phyloP scores from a whole-genome alignment of 345 rosid genomes.

The Brassica cretica region DNA sequence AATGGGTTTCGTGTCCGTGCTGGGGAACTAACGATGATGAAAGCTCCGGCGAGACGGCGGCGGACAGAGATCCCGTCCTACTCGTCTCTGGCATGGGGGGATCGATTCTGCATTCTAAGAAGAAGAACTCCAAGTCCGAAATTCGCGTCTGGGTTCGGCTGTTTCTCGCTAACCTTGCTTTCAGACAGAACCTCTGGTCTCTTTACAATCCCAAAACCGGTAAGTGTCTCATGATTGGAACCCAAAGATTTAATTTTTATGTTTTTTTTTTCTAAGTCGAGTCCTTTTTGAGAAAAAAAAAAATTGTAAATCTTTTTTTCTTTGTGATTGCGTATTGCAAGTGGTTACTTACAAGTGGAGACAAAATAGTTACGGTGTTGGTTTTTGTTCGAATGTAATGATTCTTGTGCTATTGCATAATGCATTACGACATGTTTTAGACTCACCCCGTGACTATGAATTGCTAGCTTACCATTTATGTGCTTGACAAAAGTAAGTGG shows the following conservation, averaged over 20 bases:
- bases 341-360: not conserved
- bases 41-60: not conserved
- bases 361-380: no score
- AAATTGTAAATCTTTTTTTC: no score
- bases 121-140: conserved; percentile 54
- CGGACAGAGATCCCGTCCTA: conserved; percentile 63
- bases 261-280: not conserved
- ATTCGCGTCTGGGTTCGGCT: conserved; percentile 88
- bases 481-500: not conserved
- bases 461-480: not conserved
- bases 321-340: conserved; percentile 6
- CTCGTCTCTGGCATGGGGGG: conserved; percentile 85
- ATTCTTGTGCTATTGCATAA: not conserved
- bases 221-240: conserved; percentile 1
- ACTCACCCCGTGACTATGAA: not conserved
- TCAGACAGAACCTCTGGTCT: conserved; percentile 79
- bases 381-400: not conserved
- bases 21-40: conserved; percentile 40
- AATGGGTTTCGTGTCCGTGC: conserved; percentile 51
- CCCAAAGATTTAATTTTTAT: not conserved
- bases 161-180: conserved; percentile 73
- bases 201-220: conserved; percentile 76
- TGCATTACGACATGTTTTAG: not conserved
- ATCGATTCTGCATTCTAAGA: conserved; percentile 67
- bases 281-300: not conserved